These are phyloP conservation scores for Schizosaccharomyces cryophilus DNA, from an alignment of 805 yeast genomes.

Conservation along the genomic window DNA sequence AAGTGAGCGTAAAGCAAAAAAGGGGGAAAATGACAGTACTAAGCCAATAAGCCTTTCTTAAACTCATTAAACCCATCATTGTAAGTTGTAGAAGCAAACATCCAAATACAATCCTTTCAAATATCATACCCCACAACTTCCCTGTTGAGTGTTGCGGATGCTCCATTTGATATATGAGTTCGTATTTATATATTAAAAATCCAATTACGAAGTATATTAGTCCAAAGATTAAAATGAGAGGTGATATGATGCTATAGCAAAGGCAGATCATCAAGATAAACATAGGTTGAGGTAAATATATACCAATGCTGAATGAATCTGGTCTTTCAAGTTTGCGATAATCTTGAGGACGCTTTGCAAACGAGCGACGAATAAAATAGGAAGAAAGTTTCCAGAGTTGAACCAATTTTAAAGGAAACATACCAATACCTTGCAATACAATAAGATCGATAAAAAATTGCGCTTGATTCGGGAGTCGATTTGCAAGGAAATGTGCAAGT, in stretches of 20 bases:
- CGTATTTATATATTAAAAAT: slow-evolving; percentile 74
- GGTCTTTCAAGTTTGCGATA: slow-evolving; percentile 55
- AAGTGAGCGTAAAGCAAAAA: background rate
- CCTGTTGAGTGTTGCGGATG: slow-evolving; percentile 96
- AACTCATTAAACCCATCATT: slow-evolving; percentile 40
- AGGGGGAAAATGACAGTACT: slow-evolving; percentile 61
- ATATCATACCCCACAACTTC: slow-evolving; percentile 79
- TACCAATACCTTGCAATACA: slow-evolving; percentile 51
- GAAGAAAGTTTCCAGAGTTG: slow-evolving; percentile 54
- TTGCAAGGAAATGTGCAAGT: slow-evolving; percentile 67
- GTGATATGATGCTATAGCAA: slow-evolving; percentile 70
- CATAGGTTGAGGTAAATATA: slow-evolving; percentile 77
- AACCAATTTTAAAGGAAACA: slow-evolving; percentile 70
- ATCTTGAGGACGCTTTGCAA: slow-evolving; percentile 65
- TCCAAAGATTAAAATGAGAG: slow-evolving; percentile 68
- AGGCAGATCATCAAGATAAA: slow-evolving; percentile 63
- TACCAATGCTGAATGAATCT: slow-evolving; percentile 75
- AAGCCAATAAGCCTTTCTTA: slow-evolving; percentile 43
- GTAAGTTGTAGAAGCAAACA: slow-evolving; percentile 65
- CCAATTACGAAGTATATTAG: slow-evolving; percentile 64
- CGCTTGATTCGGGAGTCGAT: slow-evolving; percentile 53
- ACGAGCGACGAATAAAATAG: slow-evolving; percentile 40
- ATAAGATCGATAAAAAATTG: slow-evolving; percentile 77
- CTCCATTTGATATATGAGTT: slow-evolving; percentile 64
- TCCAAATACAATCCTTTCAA: slow-evolving; percentile 61